These are phyloP conservation scores for Lactarius indigo DNA, from an alignment of 768 basidiomycete species.

Conservation along the genomic window DNA sequence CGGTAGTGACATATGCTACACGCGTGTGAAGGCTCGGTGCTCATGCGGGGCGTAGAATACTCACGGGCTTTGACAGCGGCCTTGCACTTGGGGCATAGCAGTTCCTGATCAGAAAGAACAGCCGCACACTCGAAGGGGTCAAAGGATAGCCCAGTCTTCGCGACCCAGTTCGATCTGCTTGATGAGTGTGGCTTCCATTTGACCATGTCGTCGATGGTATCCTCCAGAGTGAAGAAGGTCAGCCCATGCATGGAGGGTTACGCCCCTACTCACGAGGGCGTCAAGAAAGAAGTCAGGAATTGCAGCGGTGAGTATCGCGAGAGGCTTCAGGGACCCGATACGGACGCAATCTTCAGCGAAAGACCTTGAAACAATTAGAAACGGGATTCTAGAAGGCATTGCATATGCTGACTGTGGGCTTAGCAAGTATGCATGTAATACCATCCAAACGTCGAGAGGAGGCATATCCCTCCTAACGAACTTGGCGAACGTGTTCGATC, in stretches of 20 bases:
- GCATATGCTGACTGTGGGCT: conserved; percentile 34
- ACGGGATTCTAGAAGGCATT: too few species aligned
- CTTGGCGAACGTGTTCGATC: conserved; percentile 28
- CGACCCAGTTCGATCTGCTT: conserved; percentile 24
- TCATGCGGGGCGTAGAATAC: conserved; percentile 18
- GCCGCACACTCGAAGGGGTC: conserved; percentile 37
- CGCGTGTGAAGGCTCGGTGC: conserved; percentile 10
- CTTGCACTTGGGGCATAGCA: conserved; percentile 37
- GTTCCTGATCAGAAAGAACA: conserved; percentile 27
- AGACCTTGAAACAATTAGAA: conserved; percentile 19
- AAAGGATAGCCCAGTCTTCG: conserved; percentile 29
- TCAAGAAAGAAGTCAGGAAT: conserved; percentile 3
- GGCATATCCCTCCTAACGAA: conserved; percentile 31
- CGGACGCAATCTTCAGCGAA: conserved; percentile 30
- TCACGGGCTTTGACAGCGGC: conserved; percentile 32
- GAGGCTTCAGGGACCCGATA: not conserved
- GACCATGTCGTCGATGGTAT: conserved; percentile 24
- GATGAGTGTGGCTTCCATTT: conserved; percentile 21
- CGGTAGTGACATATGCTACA: conserved; percentile 40
- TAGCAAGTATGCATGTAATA: conserved; percentile 42
- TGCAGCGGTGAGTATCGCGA: not conserved
- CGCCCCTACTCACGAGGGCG: conserved; percentile 16
- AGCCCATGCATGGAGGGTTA: not conserved
- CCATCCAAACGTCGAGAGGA: conserved; percentile 41
- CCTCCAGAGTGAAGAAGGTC: conserved; percentile 13